Evolutionary conservation across 208 protist genomes (phyloP).

Genomic region (Crithidia thermophila): DNA sequence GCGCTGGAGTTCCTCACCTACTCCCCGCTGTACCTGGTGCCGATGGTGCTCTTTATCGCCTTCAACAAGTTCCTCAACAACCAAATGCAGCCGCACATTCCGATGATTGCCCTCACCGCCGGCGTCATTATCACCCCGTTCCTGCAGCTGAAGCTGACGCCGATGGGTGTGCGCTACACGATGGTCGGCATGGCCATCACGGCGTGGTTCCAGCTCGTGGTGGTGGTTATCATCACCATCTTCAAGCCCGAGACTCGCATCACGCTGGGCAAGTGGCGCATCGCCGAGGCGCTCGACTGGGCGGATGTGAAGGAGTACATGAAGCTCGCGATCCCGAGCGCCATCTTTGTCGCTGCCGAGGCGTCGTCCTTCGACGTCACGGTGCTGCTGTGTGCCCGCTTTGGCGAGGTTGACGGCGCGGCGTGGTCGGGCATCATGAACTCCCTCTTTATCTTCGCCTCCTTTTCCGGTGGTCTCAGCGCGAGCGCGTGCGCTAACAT

Average conservation of each 20-base stretch:
- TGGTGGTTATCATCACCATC: slow-evolving; percentile 65
- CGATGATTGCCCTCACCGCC: slow-evolving; percentile 79
- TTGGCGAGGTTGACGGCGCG: slow-evolving; percentile 61
- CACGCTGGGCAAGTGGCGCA: slow-evolving; percentile 62
- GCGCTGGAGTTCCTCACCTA: slow-evolving; percentile 74
- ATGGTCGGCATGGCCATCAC: slow-evolving; percentile 85
- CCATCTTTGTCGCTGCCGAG: slow-evolving; percentile 87
- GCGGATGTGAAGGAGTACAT: slow-evolving; percentile 79
- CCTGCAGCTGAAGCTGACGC: slow-evolving; percentile 71
- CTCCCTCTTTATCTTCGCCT: slow-evolving; percentile 73
- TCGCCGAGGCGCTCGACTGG: slow-evolving; percentile 67
- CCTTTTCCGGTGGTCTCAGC: slow-evolving; percentile 71
- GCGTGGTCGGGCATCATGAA: slow-evolving; percentile 88
- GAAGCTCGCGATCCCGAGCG: slow-evolving; percentile 77
- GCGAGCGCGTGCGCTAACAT: slow-evolving; percentile 82
- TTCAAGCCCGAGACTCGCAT: slow-evolving; percentile 70
- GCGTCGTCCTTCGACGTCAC: slow-evolving; percentile 86
- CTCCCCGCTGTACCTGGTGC: slow-evolving; percentile 65
- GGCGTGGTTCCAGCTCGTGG: slow-evolving; percentile 71
- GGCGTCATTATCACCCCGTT: slow-evolving; percentile 69
- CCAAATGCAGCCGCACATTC: slow-evolving; percentile 82
- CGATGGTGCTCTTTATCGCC: slow-evolving; percentile 69
- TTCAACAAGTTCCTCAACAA: slow-evolving; percentile 90
- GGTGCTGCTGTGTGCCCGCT: slow-evolving; percentile 68
- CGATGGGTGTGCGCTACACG: slow-evolving; percentile 78